Conservation (phyloP, 2,329 filamentous ascomycete species). For the Phoma sp. region DNA sequence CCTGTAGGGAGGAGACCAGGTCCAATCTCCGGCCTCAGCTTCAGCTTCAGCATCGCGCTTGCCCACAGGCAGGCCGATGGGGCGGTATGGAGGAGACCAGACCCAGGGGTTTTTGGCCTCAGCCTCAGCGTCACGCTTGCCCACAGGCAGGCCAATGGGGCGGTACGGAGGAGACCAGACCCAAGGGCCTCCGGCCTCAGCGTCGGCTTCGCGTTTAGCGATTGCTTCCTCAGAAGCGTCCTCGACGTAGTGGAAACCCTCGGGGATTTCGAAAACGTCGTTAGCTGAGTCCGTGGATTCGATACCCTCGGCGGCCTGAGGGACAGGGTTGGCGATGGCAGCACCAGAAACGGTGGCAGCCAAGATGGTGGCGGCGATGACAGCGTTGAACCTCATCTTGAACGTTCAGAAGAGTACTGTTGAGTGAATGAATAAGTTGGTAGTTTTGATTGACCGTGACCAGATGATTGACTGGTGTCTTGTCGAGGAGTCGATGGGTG, state of each 20-base stretch:
- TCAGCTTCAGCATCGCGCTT: constrained; percentile 17
- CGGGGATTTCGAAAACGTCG: not conserved
- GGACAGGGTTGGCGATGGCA: constrained; percentile 30
- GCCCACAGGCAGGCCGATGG: constrained; percentile 8
- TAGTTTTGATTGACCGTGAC: constrained; percentile 10
- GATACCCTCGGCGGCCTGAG: constrained; percentile 29
- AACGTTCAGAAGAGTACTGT: constrained; percentile 23
- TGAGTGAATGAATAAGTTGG: constrained; percentile 18
- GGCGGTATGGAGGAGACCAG: constrained; percentile 1
- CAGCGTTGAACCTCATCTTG: constrained; percentile 58
- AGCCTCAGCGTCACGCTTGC: constrained; percentile 18
- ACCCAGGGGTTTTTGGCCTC: not conserved
- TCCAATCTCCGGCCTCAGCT: not conserved
- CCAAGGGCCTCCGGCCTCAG: not conserved
- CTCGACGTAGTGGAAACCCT: constrained; percentile 3
- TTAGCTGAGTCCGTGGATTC: constrained; percentile 5
- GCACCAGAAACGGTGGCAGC: constrained; percentile 51
- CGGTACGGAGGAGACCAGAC: not conserved
- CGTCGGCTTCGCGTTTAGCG: constrained; percentile 33
- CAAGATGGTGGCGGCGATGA: constrained; percentile 51
- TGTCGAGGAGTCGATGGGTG: constrained; percentile 9
- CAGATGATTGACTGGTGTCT: constrained; percentile 18
- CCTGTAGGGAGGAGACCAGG: not conserved
- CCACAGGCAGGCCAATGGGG: constrained; percentile 10
- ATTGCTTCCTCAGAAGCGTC: not conserved